Base-by-base conservation (phyloP, 2,329 filamentous ascomycete genomes). In the Arthrobotrys entomopaga region DNA sequence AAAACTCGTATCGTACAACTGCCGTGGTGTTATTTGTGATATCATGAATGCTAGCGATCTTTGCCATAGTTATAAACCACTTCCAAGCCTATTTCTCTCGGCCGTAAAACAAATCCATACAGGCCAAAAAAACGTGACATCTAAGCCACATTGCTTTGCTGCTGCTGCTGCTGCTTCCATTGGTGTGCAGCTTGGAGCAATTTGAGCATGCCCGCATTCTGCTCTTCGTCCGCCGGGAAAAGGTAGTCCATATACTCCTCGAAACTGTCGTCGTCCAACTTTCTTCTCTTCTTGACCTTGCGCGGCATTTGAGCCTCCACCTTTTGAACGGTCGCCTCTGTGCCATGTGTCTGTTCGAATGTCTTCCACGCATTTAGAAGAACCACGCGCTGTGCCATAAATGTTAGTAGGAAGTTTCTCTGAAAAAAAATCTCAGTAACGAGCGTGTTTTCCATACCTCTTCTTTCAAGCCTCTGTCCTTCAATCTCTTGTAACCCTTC, bases 181-280 rank as follows among this genome's bases (percentile, higher is more conserved):
- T 89, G 88, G 81, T 93, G 89, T 67, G 94, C 93, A 87, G 90
- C 90, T 76, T 91, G 89, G 83, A 97, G 84, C 81, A 98, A 85
- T 81, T 91, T 92, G 59, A 91, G 91, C 81, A 97, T 84, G 79
- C 91, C 93, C 77, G 90, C 90, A 65, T 90, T 90, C 80, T 92
- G 90, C 83, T 92, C 88, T 81, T 97, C 93, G 83, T 98, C 95
- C 3, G 92, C 93, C 0, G 95, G 95, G 87, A 99, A 99, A 38
- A 99, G 88, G 79, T 96, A 98, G 81, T 98, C 95, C 83, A 95
- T 88, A 82, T 97, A 98, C 83, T 99, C 95, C 85, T 99, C 93
- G 84, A 92, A 97, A 42, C 88, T 89, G 81, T 95, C 93, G 82
- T 97, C 94, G 80, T 96, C 93, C 81, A 97, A 82, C 86, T 89